Conservation (phyloP, 352 stramenopile genomes). For the Aphanomyces invadans region DNA sequence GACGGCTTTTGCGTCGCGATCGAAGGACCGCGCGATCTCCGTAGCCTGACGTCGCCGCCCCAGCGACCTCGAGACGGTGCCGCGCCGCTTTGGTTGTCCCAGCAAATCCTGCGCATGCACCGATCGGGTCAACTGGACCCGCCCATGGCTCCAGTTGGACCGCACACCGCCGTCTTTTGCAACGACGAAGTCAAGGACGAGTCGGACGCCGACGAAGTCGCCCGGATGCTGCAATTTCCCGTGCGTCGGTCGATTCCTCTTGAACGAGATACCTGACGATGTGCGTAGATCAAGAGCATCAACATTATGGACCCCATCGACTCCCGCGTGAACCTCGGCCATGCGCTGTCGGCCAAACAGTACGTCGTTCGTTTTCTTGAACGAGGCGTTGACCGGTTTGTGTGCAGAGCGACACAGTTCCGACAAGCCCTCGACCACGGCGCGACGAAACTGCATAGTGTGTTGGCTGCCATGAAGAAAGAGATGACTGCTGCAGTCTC, state of each 20-base stretch:
- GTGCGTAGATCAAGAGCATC: constrained; percentile 29
- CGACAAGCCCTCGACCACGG: constrained; percentile 28
- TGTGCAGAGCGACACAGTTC: constrained; percentile 24
- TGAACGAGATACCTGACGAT: too few species aligned
- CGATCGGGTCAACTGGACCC: background rate
- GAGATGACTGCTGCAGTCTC: constrained; percentile 24
- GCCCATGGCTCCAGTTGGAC: too few species aligned
- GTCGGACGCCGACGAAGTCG: constrained; percentile 10
- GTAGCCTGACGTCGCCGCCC: constrained; percentile 1
- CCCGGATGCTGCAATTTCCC: constrained; percentile 9
- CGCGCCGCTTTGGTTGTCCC: background rate
- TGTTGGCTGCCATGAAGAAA: constrained; percentile 26
- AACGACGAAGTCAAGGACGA: too few species aligned
- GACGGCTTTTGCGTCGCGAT: constrained; percentile 27
- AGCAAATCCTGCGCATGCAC: background rate
- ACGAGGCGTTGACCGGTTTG: background rate
- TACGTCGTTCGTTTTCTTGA: background rate
- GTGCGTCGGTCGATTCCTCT: background rate
- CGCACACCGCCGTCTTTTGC: too few species aligned
- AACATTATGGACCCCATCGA: constrained; percentile 40
- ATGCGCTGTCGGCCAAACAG: constrained; percentile 22
- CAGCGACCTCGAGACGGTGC: background rate
- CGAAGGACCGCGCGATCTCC: constrained; percentile 27
- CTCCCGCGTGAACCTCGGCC: constrained; percentile 30
- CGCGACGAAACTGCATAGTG: constrained; percentile 23